Base-by-base conservation (phyloP, 2,329 filamentous ascomycete species). In the Clarireedia homoeocarpa region DNA sequence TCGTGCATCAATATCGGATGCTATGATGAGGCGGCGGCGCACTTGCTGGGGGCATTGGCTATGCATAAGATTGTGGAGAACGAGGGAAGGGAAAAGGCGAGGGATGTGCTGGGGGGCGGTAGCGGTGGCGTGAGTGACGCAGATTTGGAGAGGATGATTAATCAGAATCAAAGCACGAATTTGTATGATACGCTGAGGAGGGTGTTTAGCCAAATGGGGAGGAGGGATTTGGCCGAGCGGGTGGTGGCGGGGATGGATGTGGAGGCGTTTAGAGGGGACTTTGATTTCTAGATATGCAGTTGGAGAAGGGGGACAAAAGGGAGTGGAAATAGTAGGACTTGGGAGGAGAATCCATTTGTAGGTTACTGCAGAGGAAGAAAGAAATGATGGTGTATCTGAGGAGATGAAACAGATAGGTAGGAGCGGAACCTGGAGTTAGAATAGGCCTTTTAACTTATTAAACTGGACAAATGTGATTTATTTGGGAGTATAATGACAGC, bases 1-100 rank as follows among this genome's bases (percentile, higher is more conserved):
- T 89, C 84, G 58, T 97, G 94, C 72, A 97, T 99, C 72, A 97
- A 97, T 73, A 95, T 97, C 64, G 91, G 91, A 54, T 96, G 92
- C 72, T 91, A 91, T 70, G 86, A 89, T 15, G 89, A 97, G 74
- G 94, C 94, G 0, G 94, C 94, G 2, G 87, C 90, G 59, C 94
- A 99, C 73, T 81, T 99, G 56, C 81, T 99, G 14, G 89, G 91
- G 3, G 92, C 94, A 0, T 78, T 99, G 50, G 86, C 87, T 54
- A 96, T 99, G 91, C 94, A 99, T 77, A 91, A 94, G 71, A 85
- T 91, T 6, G 90, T 95, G 14, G 91, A 96, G 74, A 83, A 83
- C 66, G 88, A 91, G 68, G 91, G 90, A 4, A 81, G 89, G 57
- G 86, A 89, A 68, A 86, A 88, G 71, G 92, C 90, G 3, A 79